Evolutionary conservation across 805 yeast genomes (phyloP).

Genomic region (Ogataea paraovalis): DNA sequence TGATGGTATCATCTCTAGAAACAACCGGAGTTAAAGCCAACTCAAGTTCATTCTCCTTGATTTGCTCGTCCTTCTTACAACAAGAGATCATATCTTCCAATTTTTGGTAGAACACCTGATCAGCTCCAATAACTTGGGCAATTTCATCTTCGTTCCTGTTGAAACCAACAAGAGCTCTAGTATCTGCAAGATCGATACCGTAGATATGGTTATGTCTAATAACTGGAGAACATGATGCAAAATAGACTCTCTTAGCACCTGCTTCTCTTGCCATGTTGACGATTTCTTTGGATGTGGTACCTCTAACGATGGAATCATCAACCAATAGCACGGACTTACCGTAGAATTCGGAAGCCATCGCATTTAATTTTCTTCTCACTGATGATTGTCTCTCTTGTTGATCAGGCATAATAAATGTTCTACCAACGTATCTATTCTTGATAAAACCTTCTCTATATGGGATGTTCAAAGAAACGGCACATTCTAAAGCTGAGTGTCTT

Average conservation of each 20-base stretch:
- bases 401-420: constrained; percentile 98
- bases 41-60: constrained; percentile 30
- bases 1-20: constrained; percentile 28
- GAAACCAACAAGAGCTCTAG: constrained; percentile 88
- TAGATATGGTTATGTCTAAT: constrained; percentile 93
- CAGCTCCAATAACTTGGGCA: constrained; percentile 80
- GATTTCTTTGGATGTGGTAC: constrained; percentile 94
- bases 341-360: constrained; percentile 89
- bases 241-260: constrained; percentile 91
- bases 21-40: constrained; percentile 34
- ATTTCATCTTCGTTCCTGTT: constrained; percentile 71
- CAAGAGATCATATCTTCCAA: constrained; percentile 79
- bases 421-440: constrained; percentile 93
- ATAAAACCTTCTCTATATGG: constrained; percentile 97
- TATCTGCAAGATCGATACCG: constrained; percentile 96
- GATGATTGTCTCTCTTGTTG: constrained; percentile 91
- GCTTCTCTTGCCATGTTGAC: constrained; percentile 99
- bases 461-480: constrained; percentile 73
- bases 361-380: constrained; percentile 91
- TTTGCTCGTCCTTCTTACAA: constrained; percentile 42
- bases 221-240: constrained; percentile 98
- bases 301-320: constrained; percentile 96
- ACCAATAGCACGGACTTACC: constrained; percentile 84
- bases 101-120: constrained; percentile 83
- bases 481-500: constrained; percentile 90